Conservation (phyloP, 306 rosid species). For the Lathyrus aphaca region DNA sequence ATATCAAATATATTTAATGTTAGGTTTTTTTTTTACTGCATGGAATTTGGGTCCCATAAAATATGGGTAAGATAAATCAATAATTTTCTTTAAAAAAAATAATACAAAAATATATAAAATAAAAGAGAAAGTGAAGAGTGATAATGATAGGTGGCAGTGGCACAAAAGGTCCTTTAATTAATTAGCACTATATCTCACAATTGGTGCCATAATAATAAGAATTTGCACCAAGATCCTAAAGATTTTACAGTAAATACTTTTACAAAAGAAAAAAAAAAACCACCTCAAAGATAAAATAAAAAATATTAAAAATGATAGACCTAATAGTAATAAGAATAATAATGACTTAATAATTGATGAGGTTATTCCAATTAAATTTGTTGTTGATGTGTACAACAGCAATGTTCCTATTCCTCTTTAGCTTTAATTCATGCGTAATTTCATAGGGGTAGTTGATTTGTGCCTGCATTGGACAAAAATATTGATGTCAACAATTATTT, state of each 20-base stretch:
- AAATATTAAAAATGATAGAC: conserved; percentile 53
- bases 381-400: conserved; percentile 60
- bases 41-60: no score
- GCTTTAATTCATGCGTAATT: conserved; percentile 55
- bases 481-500: conserved; percentile 21
- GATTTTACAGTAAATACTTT: conserved; percentile 72
- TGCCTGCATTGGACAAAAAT: conserved; percentile 52
- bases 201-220: conserved; percentile 52
- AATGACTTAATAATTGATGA: conserved; percentile 53
- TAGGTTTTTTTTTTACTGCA: no score
- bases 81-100: no score
- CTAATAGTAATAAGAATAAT: conserved; percentile 49
- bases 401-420: conserved; percentile 44
- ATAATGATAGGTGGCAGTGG: conserved; percentile 42
- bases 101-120: conserved; percentile 43
- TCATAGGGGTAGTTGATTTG: conserved; percentile 72
- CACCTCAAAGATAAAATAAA: conserved; percentile 46
- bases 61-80: no score
- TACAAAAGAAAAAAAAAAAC: conserved; percentile 36
- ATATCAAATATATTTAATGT: no score
- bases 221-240: conserved; percentile 60
- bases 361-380: conserved; percentile 62
- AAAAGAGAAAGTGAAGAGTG: conserved; percentile 16
- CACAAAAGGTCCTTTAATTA: conserved; percentile 52
- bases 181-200: conserved; percentile 75